Base-by-base conservation (phyloP, 2,329 filamentous ascomycete species). In the Microdochium trichocladiopsis region DNA sequence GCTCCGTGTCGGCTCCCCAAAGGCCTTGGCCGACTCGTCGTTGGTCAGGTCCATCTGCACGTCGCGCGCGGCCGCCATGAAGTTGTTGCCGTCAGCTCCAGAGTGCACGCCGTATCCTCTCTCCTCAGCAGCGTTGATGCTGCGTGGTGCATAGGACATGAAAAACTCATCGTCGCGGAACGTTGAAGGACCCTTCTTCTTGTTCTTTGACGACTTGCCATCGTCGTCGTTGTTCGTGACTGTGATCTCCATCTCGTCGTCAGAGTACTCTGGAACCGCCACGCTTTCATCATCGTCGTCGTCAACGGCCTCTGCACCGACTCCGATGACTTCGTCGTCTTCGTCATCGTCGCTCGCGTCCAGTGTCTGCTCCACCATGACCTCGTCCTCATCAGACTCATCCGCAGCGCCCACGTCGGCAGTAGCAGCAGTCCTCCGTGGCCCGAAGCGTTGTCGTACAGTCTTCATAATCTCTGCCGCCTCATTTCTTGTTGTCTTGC, bases 101-200 rank as follows among this genome's bases (percentile, higher is more conserved):
- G 90, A 88, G 69, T 95, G 90, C 18, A 99, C 91, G 57, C 92
- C 91, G 71, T 99, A 99, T 12, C 86, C 94, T 51, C 89, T 87
- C 66, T 96, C 91, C 71, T 97, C 93, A 50, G 87, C 89, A 4
- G 87, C 77, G 67, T 93, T 94, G 60, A 82, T 80, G 43, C 84
- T 84, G 56, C 88, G 86, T 0, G 94, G 94, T 1, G 84, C 89
- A 76, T 99, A 99, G 10, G 90, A 88, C 91, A 99, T 97, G 83
- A 95, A 99, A 60, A 94, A 83, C 47, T 96, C 92, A 0, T 85
- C 80, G 66, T 96, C 92, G 64, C 89, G 84, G 79, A 84, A 96
- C 47, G 84, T 80, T 12, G 74, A 82, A 63, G 64, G 81, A 62
- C 73, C 80, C 68, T 75, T 81, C 64, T 69, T 83, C 56, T 73